Base-by-base conservation (phyloP, 371 early-diverging fungal genomes). In the Apophysomyces elegans region DNA sequence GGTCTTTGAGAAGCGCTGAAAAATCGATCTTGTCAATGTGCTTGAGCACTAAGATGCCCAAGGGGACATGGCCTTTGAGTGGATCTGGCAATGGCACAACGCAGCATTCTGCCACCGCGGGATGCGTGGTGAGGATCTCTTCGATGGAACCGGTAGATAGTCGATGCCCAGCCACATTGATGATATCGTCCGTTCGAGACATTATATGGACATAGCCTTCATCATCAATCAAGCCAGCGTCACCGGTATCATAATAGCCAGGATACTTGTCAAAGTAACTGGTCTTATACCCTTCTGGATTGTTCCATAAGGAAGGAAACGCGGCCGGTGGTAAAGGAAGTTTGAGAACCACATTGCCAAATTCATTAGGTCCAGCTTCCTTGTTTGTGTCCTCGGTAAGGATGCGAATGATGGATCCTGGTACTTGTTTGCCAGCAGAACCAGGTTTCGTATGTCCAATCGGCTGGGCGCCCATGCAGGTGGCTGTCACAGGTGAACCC, bases 121-220 rank as follows among this genome's bases (percentile, higher is more conserved):
- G 79, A 73, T 94, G 88, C 5, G 86, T 80, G 14, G 89, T 84
- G 4, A 93, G 76, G 6, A 93, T 89, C 69, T 92, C 89, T 74
- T 98, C 98, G 39, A 96, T 91, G 0, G 93, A 92, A 5, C 95
- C 95, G 0, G 96, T 94, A n/a, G 92, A 92, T 1, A 98, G 76
- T 12, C 98, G 90, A 71, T 97, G 98, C 6, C 96, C 96, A 56
- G 96, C 95, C 0, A 95, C 91, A 69, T 98, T 97, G 67, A 98
- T 91, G 45, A 96, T 92, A 66, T 98, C 98, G 73, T 96, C 97
- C 14, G 92, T 94, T 57, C 98, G 84, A 39, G 94, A 92, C 87
- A 94, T 84, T 36, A 95, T 83, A 62, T 90, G 86, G 12, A 93
- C 88, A 74, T 91, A 80, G 21, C 92, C 93, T 56, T 91, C 86